Conservation (phyloP, 78 protist genomes). For the Dictyostelium discoideum region dicty_2.7 NC_007088.5:7760001-7760500, state of each 20-base stretch:
- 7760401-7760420: slow-evolving; percentile 5
- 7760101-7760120: slow-evolving; percentile 15
- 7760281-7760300: not conserved
- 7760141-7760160: not conserved
- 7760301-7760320: not conserved
- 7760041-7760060: not conserved
- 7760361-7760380: slow-evolving; percentile 5
- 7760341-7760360: not conserved
- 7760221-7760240: not conserved
- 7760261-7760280: slow-evolving; percentile 11
- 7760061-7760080: not conserved
- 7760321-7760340: slow-evolving; percentile 7
- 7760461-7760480: too few species aligned
- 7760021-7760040: too few species aligned
- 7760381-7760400: not conserved
- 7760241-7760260: not conserved
- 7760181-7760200: slow-evolving; percentile 40
- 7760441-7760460: too few species aligned
- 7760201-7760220: not conserved
- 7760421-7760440: not conserved
- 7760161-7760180: not conserved
- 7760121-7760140: slow-evolving; percentile 1
- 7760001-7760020: too few species aligned
- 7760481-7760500: not conserved
- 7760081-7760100: not conserved